Conservation (phyloP, 352 stramenopile species). For the Globisporangium middletonii region DNA sequence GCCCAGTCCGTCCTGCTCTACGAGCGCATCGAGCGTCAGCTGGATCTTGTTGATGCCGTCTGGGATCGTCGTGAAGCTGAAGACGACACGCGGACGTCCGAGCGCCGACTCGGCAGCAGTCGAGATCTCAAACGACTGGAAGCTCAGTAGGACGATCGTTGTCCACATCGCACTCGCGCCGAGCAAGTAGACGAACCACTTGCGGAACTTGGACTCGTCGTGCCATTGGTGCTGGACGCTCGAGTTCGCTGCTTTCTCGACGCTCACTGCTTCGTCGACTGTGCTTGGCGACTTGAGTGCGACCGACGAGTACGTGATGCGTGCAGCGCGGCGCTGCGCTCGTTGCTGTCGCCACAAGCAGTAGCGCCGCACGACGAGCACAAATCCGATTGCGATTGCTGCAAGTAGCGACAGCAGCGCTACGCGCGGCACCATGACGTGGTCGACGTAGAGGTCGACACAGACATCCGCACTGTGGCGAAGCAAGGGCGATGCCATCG, state of each 20-base stretch:
- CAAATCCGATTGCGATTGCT: constrained; percentile 10
- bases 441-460: constrained; percentile 36
- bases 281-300: constrained; percentile 3
- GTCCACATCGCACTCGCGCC: constrained; percentile 28
- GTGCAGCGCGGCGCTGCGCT: constrained; percentile 4
- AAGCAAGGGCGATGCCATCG: not conserved
- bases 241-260: not conserved
- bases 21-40: constrained; percentile 28
- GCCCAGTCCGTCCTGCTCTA: constrained; percentile 28
- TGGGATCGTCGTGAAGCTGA: constrained; percentile 52
- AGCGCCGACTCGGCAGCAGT: constrained; percentile 16
- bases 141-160: constrained; percentile 27
- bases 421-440: constrained; percentile 35
- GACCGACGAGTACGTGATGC: not conserved
- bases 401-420: constrained; percentile 24
- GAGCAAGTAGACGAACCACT: constrained; percentile 23
- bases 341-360: constrained; percentile 6
- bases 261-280: not conserved
- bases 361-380: constrained; percentile 10
- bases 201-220: constrained; percentile 10
- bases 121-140: constrained; percentile 24
- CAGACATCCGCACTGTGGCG: constrained; percentile 5
- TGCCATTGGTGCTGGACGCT: too few relatives aligned
- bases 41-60: constrained; percentile 28
- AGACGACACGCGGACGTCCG: constrained; percentile 34